Conservation (phyloP, 306 rosid genomes). For the Cajanus cajan region DNA sequence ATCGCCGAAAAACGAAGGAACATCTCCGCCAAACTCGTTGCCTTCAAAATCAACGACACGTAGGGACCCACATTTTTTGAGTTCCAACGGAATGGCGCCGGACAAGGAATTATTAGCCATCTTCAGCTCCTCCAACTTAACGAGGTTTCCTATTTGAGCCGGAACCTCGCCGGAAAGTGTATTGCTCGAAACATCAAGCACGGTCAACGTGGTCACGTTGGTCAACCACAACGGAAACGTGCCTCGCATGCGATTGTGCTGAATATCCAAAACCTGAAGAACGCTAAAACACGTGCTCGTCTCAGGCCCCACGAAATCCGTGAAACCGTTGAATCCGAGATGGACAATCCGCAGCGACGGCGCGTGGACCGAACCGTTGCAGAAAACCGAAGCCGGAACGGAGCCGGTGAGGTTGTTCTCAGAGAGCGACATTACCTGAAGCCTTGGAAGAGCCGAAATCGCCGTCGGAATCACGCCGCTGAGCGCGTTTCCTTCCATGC, state of each 20-base stretch:
- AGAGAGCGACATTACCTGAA: slow-evolving; percentile 77
- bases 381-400: slow-evolving; percentile 71
- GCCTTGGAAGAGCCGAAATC: slow-evolving; percentile 70
- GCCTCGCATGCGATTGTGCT: slow-evolving; percentile 59
- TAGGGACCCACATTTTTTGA: slow-evolving; percentile 59
- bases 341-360: slow-evolving; percentile 82
- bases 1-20: slow-evolving; percentile 64
- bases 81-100: slow-evolving; percentile 64
- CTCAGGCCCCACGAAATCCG: slow-evolving; percentile 58
- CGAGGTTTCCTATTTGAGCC: slow-evolving; percentile 47
- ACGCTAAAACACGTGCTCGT: slow-evolving; percentile 55
- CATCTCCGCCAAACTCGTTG: slow-evolving; percentile 54
- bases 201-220: slow-evolving; percentile 47
- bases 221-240: slow-evolving; percentile 76
- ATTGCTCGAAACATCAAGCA: slow-evolving; percentile 70
- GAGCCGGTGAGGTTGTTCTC: slow-evolving; percentile 75
- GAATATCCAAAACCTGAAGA: slow-evolving; percentile 72
- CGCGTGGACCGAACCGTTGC: slow-evolving; percentile 58
- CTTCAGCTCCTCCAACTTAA: slow-evolving; percentile 55
- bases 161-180: slow-evolving; percentile 68
- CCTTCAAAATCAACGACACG: slow-evolving; percentile 71
- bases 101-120: slow-evolving; percentile 71
- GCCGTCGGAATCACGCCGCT: slow-evolving; percentile 86
- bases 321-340: slow-evolving; percentile 77
- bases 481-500: slow-evolving; percentile 73